These are phyloP conservation scores for Nicotiana paniculata DNA, from an alignment of 257 asterid species.

Conservation along the genomic window DNA sequence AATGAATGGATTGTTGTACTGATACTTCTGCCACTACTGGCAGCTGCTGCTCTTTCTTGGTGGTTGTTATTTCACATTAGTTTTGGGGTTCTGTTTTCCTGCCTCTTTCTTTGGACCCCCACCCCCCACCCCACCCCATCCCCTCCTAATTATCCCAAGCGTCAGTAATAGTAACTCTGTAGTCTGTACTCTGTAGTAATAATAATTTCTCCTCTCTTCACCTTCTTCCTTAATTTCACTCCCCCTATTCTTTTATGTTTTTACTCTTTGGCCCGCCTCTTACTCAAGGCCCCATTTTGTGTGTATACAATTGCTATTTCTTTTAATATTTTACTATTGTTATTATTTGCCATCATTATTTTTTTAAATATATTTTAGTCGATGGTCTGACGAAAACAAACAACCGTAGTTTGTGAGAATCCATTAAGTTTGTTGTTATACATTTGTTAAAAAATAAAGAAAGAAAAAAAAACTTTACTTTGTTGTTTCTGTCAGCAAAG, in stretches of 20 bases:
- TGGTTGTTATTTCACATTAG: conserved; percentile 56
- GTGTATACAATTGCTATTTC: background rate
- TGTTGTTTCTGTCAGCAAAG: background rate
- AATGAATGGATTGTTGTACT: conserved; percentile 14
- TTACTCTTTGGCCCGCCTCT: conserved; percentile 1
- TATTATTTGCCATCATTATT: too few species aligned
- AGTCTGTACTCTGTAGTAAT: background rate
- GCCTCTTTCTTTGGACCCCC: conserved; percentile 6
- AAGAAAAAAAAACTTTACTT: background rate
- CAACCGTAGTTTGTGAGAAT: too few species aligned
- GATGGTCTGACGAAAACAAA: too few species aligned
- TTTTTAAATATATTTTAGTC: too few species aligned
- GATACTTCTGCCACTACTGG: conserved; percentile 12
- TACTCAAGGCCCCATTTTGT: background rate
- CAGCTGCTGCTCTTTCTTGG: conserved; percentile 22
- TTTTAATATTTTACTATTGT: too few species aligned
- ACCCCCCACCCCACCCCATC: background rate
- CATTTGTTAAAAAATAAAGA: conserved; percentile 4
- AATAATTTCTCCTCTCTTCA: background rate
- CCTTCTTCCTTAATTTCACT: background rate
- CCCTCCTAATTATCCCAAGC: conserved; percentile 8
- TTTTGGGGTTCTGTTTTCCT: conserved; percentile 38
- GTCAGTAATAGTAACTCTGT: background rate
- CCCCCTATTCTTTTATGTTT: background rate
- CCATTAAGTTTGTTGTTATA: background rate